Evolutionary conservation across 2,329 filamentous ascomycete genomes (phyloP).

Genomic region (Colletotrichum sublineola): DNA sequence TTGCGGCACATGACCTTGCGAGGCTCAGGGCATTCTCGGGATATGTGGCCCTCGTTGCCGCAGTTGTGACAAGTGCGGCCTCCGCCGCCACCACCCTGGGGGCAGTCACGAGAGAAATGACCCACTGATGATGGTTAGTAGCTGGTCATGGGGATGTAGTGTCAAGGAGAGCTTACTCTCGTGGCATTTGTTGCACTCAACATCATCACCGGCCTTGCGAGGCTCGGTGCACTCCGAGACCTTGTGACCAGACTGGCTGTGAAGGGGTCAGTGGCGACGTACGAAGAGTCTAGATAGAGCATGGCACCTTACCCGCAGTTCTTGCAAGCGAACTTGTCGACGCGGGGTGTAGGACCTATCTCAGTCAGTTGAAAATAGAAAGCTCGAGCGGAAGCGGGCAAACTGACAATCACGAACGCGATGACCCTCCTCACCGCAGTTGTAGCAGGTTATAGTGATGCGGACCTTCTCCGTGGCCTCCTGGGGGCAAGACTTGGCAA

Average conservation of each 20-base stretch:
- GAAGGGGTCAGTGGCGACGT: conserved; percentile 29
- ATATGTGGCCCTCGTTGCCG: conserved; percentile 71
- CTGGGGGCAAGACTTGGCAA: conserved; percentile 69
- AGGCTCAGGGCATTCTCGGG: conserved; percentile 64
- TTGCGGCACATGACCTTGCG: conserved; percentile 69
- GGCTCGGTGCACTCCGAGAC: conserved; percentile 68
- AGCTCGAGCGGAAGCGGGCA: background rate
- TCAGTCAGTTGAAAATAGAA: background rate
- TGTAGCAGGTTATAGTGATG: conserved; percentile 69
- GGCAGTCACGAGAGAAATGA: conserved; percentile 76
- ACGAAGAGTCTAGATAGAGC: background rate
- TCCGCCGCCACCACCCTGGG: conserved; percentile 69
- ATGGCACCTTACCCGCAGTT: conserved; percentile 70
- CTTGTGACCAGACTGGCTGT: conserved; percentile 64
- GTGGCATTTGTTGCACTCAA: conserved; percentile 76
- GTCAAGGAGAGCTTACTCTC: conserved; percentile 62
- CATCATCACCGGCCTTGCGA: conserved; percentile 67
- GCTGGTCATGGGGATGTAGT: background rate
- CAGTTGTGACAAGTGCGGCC: conserved; percentile 72
- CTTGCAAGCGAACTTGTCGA: conserved; percentile 75
- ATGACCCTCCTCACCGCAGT: conserved; percentile 75
- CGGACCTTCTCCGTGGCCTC: conserved; percentile 65
- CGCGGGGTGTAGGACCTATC: conserved; percentile 69
- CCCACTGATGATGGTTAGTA: conserved; percentile 58
- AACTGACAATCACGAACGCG: conserved; percentile 76